These are phyloP conservation scores for Pythium brassicae DNA, from an alignment of 352 stramenopile species.

Conservation along the genomic window DNA sequence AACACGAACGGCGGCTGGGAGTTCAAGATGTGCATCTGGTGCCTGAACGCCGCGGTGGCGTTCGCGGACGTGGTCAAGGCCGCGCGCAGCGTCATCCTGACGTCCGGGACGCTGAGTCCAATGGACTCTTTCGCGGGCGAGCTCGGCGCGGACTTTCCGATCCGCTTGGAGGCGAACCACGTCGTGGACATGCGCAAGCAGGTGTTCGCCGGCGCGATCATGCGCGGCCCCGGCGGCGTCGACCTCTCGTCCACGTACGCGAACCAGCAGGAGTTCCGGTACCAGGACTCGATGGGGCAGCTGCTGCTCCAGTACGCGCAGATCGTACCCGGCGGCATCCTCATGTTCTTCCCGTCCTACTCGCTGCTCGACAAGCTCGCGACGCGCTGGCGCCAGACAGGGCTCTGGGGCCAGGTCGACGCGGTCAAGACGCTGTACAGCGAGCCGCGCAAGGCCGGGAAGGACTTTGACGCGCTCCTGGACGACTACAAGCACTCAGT, in stretches of 20 bases:
- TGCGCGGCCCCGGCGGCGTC: constrained; percentile 60
- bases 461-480: constrained; percentile 76
- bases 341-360: constrained; percentile 89
- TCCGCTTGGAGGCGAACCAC: constrained; percentile 82
- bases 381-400: constrained; percentile 65
- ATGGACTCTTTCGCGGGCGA: constrained; percentile 88
- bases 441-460: constrained; percentile 68
- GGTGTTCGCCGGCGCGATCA: constrained; percentile 71
- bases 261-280: constrained; percentile 76
- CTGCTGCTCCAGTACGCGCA: constrained; percentile 66
- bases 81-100: constrained; percentile 74
- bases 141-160: constrained; percentile 72
- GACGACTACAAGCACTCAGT: constrained; percentile 72
- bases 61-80: constrained; percentile 73
- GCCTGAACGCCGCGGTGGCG: constrained; percentile 75
- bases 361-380: constrained; percentile 69
- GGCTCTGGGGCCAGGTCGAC: constrained; percentile 56
- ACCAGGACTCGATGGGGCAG: constrained; percentile 80
- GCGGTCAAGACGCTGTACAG: constrained; percentile 57
- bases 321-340: constrained; percentile 65
- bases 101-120: constrained; percentile 78
- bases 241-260: constrained; percentile 75
- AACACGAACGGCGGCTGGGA: constrained; percentile 26
- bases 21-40: constrained; percentile 85
- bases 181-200: constrained; percentile 87